Conservation (phyloP, 2,329 filamentous ascomycete genomes). For the Nothomitra cinnamomea region DNA sequence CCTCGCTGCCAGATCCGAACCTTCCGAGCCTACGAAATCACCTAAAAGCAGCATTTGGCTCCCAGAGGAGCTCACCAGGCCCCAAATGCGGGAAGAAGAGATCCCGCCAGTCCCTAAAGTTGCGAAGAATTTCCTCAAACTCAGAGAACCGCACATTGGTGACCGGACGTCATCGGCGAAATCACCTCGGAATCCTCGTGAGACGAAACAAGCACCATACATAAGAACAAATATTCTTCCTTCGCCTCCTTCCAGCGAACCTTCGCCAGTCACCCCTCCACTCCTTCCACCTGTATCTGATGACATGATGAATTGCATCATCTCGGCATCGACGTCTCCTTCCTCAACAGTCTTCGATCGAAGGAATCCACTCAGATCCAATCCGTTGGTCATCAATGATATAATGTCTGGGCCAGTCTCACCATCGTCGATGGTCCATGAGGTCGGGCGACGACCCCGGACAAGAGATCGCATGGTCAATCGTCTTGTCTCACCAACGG, state of each 20-base stretch:
- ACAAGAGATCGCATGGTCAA: not conserved
- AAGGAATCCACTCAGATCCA: not conserved
- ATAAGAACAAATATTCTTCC: not conserved
- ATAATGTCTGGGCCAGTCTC: not conserved
- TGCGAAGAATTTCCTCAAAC: not conserved
- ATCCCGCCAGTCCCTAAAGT: not conserved
- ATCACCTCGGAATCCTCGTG: not conserved
- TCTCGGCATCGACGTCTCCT: not conserved
- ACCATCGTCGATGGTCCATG: not conserved
- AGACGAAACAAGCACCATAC: not conserved
- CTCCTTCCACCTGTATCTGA: not conserved
- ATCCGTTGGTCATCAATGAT: not conserved
- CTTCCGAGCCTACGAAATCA: not conserved
- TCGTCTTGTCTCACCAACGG: not conserved
- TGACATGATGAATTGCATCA: not conserved
- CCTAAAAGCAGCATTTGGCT: conserved; percentile 1
- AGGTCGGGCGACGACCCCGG: not conserved
- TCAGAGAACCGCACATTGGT: not conserved
- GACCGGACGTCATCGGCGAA: not conserved
- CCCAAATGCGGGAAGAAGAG: not conserved
- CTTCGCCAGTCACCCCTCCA: not conserved
- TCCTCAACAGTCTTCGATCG: not conserved
- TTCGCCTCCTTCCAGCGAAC: not conserved
- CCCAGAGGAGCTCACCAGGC: not conserved
- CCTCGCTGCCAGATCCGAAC: not conserved